Conservation (phyloP, 805 yeast genomes). For the Sporopachydermia quercuum region DNA sequence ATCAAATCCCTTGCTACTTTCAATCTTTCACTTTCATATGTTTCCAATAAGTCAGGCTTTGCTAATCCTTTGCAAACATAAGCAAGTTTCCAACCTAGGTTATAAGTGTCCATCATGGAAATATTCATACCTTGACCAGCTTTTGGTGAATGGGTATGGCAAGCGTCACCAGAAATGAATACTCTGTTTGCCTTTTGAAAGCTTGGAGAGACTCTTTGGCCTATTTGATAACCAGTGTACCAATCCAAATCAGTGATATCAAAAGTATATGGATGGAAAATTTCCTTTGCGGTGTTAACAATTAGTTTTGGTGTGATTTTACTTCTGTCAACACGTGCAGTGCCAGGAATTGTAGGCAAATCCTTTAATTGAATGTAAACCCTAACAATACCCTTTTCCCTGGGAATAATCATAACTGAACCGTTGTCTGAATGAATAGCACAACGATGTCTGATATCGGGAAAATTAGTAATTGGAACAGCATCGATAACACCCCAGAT, state of each 20-base stretch:
- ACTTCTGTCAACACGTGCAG: slow-evolving; percentile 16
- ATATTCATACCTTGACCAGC: slow-evolving; percentile 17
- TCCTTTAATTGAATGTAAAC: slow-evolving; percentile 19
- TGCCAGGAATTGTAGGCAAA: slow-evolving; percentile 9
- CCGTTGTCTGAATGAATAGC: slow-evolving; percentile 21
- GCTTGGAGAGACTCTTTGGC: too few relatives aligned
- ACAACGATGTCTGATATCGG: slow-evolving; percentile 20
- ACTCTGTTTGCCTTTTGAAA: slow-evolving; percentile 11
- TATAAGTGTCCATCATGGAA: slow-evolving; percentile 15
- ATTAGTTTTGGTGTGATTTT: slow-evolving; percentile 20
- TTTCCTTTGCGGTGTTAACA: slow-evolving; percentile 12
- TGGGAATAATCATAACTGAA: slow-evolving; percentile 20
- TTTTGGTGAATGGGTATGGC: slow-evolving; percentile 15
- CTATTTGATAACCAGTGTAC: too few relatives aligned
- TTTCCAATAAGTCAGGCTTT: slow-evolving; percentile 8
- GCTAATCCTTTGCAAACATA: slow-evolving; percentile 8
- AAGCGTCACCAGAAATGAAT: slow-evolving; percentile 14
- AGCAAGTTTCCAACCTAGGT: slow-evolving; percentile 14
- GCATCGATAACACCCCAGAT: slow-evolving; percentile 24
- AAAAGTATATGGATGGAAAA: slow-evolving; percentile 12
- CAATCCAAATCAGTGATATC: slow-evolving; percentile 17
- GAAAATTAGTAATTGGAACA: slow-evolving; percentile 21
- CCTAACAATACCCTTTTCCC: slow-evolving; percentile 20
- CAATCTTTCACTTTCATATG: slow-evolving; percentile 15
- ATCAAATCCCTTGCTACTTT: slow-evolving; percentile 20